These are phyloP conservation scores for Diplodia mutila DNA, from an alignment of 2,329 filamentous ascomycete species.

Conservation along the genomic window DNA sequence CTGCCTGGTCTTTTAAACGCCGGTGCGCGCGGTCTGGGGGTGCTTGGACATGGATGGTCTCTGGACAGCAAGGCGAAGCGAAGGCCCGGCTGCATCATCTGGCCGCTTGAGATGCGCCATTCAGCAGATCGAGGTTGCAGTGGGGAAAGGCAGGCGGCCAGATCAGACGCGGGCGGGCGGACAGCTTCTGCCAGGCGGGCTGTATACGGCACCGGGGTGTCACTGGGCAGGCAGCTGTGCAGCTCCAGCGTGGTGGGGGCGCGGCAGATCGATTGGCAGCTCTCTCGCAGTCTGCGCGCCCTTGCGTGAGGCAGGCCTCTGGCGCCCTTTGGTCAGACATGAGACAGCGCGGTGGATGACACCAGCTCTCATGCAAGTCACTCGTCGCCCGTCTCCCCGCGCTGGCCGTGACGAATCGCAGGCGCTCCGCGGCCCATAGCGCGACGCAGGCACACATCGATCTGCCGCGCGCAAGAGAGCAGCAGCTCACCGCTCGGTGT, in stretches of 20 bases:
- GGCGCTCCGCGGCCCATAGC: conserved; percentile 9
- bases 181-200: conserved; percentile 24
- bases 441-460: conserved; percentile 18
- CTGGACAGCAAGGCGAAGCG: conserved; percentile 18
- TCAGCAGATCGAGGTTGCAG: conserved; percentile 25
- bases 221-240: conserved; percentile 20
- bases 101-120: conserved; percentile 24
- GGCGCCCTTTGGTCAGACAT: conserved; percentile 26
- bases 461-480: neutral
- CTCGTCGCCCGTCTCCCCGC: conserved; percentile 24
- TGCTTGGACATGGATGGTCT: conserved; percentile 15
- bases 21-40: neutral
- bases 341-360: conserved; percentile 25
- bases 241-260: conserved; percentile 19
- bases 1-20: conserved; percentile 21
- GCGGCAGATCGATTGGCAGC: conserved; percentile 26
- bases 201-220: conserved; percentile 26
- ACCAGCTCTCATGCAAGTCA: conserved; percentile 24
- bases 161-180: conserved; percentile 20
- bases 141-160: conserved; percentile 25
- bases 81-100: conserved; percentile 25
- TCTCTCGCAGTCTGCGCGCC: conserved; percentile 20
- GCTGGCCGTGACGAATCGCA: conserved; percentile 22
- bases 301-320: conserved; percentile 17
- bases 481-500: conserved; percentile 17